phyloP scores from a whole-genome alignment of 139 green algal species.

The Closterium sp. region DNA sequence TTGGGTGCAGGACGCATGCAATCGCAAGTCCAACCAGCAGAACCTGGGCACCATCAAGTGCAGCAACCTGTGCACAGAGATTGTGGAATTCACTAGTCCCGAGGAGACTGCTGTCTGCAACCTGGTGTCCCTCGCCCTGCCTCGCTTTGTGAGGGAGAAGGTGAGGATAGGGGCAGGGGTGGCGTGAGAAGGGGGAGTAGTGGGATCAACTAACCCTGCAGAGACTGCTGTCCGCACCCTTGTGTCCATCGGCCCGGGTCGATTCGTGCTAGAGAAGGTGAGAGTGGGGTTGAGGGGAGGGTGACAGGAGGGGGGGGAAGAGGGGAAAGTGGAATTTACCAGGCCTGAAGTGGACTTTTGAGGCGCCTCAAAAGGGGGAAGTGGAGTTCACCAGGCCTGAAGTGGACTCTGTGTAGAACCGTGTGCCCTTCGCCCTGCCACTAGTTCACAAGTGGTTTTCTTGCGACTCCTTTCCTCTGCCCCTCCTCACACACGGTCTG shows the following conservation, averaged over 20 bases:
- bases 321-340: too few species aligned
- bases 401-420: too few species aligned
- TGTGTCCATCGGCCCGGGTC: constrained; percentile 89
- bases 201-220: constrained; percentile 90
- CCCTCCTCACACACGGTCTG: too few species aligned
- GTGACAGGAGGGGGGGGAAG: too few species aligned
- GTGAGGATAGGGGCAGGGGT: background rate
- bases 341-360: constrained; percentile 97
- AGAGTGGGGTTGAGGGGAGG: too few species aligned
- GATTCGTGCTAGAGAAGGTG: constrained; percentile 70
- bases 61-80: constrained; percentile 99
- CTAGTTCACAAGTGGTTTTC: too few species aligned
- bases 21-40: constrained; percentile 94
- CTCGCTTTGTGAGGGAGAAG: constrained; percentile 74
- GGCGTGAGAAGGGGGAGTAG: too few species aligned
- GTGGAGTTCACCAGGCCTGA: constrained; percentile 92
- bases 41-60: constrained; percentile 94
- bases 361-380: constrained; percentile 98
- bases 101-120: constrained; percentile 99
- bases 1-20: constrained; percentile 73
- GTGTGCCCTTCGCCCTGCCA: too few species aligned
- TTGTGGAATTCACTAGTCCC: constrained; percentile 90
- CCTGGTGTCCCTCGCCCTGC: constrained; percentile 94
- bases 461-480: too few species aligned
- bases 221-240: constrained; percentile 99